phyloP scores from a whole-genome alignment of 2,329 filamentous ascomycete genomes.

The Aspergillus terreus region DNA sequence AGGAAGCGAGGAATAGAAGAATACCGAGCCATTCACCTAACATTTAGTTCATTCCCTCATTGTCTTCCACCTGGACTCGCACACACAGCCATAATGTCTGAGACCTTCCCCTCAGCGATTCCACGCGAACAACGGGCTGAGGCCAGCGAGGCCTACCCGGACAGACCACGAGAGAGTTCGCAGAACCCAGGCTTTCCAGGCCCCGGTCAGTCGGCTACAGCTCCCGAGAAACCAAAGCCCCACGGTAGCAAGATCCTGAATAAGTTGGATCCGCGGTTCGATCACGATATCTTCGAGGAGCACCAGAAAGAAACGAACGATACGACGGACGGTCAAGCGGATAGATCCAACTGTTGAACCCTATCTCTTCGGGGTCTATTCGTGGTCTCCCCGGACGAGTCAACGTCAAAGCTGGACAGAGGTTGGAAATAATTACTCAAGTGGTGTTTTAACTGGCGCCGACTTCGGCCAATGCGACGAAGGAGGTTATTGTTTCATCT shows the following conservation, averaged over 20 bases:
- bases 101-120: background rate
- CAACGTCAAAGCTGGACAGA: background rate
- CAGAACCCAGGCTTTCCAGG: background rate
- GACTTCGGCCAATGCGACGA: background rate
- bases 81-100: background rate
- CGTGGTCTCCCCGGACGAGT: background rate
- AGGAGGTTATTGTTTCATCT: too few species aligned
- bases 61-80: background rate
- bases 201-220: background rate
- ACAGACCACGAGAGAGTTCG: background rate
- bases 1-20: too few species aligned
- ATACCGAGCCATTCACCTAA: too few species aligned
- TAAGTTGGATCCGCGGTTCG: background rate
- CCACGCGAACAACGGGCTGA: background rate
- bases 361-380: background rate
- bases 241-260: background rate
- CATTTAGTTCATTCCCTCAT: too few species aligned
- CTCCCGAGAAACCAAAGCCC: background rate
- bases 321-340: background rate
- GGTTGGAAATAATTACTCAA: background rate
- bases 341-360: background rate
- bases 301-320: background rate
- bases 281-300: background rate
- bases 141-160: background rate
- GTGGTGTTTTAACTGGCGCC: background rate